Evolutionary conservation across 805 yeast genomes (phyloP).

Genomic region (Pichia gijzeniarum): DNA sequence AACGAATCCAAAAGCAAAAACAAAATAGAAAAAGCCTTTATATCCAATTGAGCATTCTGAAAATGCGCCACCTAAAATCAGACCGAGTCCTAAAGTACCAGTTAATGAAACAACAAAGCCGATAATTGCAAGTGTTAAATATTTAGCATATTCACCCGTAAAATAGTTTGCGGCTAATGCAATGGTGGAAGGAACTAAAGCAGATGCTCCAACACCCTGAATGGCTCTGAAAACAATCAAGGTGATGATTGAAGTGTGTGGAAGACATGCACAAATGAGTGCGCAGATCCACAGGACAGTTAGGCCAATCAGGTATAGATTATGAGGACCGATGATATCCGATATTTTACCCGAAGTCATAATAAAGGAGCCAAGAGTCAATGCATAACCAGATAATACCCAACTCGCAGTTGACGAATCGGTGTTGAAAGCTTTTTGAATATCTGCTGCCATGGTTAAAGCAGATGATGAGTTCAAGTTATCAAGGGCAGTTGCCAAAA

Average conservation of each 20-base stretch:
- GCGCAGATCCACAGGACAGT: slow-evolving; percentile 19
- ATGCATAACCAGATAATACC: slow-evolving; percentile 39
- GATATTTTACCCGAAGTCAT: slow-evolving; percentile 37
- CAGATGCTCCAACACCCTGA: slow-evolving; percentile 40
- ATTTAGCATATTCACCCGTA: slow-evolving; percentile 12
- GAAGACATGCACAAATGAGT: slow-evolving; percentile 32
- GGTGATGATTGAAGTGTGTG: slow-evolving; percentile 27
- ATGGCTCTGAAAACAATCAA: slow-evolving; percentile 39
- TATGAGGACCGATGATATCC: slow-evolving; percentile 36
- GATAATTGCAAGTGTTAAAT: slow-evolving; percentile 14
- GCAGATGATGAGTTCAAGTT: slow-evolving; percentile 25
- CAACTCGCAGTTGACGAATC: slow-evolving; percentile 33
- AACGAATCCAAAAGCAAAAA: slow-evolving; percentile 27
- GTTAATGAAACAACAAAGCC: slow-evolving; percentile 19
- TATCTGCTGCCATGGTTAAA: slow-evolving; percentile 17
- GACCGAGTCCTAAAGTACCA: slow-evolving; percentile 34
- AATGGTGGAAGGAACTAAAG: slow-evolving; percentile 31
- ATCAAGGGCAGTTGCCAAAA: slow-evolving; percentile 17
- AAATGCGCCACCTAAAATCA: slow-evolving; percentile 41
- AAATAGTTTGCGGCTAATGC: slow-evolving; percentile 22
- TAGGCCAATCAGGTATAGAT: slow-evolving; percentile 23
- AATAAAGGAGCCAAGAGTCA: slow-evolving; percentile 40
- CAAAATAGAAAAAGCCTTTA: slow-evolving; percentile 33
- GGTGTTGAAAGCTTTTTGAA: slow-evolving; percentile 34
- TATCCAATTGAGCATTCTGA: slow-evolving; percentile 33